Conservation (phyloP, 371 early-diverging fungal species). For the Syncephalastrum sp. region DNA sequence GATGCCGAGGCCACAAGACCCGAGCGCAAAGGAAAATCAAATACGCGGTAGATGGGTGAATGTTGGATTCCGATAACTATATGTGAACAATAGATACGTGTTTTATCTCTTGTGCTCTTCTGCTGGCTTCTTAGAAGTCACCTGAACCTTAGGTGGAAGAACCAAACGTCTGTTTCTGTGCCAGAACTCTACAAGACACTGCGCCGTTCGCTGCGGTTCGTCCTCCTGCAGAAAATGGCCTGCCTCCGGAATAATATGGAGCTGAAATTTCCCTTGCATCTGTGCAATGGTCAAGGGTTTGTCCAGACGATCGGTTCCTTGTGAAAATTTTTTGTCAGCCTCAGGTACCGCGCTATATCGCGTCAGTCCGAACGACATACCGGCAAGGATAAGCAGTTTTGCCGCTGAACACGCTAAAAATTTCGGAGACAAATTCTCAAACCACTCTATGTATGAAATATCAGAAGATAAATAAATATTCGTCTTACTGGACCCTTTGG, state of each 20-base stretch:
- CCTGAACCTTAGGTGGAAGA: constrained; percentile 55
- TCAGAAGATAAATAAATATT: neutral
- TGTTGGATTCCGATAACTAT: neutral
- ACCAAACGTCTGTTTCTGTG: constrained; percentile 71
- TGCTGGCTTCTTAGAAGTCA: neutral
- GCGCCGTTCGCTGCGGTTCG: constrained; percentile 72
- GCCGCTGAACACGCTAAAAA: constrained; percentile 73
- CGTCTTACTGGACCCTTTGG: neutral
- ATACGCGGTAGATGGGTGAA: too few species aligned
- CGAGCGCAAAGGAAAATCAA: too few species aligned
- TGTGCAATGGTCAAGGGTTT: constrained; percentile 90
- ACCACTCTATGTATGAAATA: constrained; percentile 67
- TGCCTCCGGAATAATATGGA: constrained; percentile 77
- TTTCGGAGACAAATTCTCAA: constrained; percentile 73
- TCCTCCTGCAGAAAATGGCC: constrained; percentile 95
- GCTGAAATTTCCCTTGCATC: constrained; percentile 96
- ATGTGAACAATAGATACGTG: neutral
- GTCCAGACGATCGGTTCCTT: constrained; percentile 87
- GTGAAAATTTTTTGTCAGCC: neutral
- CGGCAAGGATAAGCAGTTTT: constrained; percentile 87
- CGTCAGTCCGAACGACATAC: constrained; percentile 12
- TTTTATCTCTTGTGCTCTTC: too few species aligned
- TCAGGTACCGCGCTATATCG: neutral
- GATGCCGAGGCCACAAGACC: too few species aligned
- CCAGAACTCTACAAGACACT: constrained; percentile 75